Base-by-base conservation (phyloP, 352 stramenopile genomes). In the Pythium chondricola region DNA sequence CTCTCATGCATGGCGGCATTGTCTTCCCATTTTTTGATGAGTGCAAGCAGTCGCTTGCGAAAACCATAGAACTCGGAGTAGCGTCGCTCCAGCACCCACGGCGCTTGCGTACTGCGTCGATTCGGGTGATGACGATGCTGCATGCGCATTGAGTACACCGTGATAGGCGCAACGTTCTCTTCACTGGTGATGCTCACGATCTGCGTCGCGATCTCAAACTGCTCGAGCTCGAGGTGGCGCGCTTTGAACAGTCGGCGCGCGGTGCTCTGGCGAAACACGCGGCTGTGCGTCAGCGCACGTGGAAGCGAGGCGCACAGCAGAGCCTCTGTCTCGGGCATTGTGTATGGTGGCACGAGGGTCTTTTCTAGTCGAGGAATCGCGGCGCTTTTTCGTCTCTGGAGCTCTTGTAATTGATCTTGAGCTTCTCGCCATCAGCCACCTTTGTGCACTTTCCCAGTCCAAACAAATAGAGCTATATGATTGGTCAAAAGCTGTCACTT, bases 31-130 rank as follows among this genome's bases (percentile, higher is more conserved):
- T 58, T 52, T 48, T 73, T 37, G 36, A 85, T 68, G 37, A 65
- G 52, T 48, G 74, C 62, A 35, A 83, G 48, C 45, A 86, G 54
- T 20, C 53, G 46, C 31, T 68, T 47, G 25, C 74, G 77, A 46
- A 86, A 81, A 32, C 48, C 35, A 35, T 68, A 72, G 55, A 83
- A 88, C 58, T 88, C 71, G 16, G 73, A 85, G 52, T 81, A 88
- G 31, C 77, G 69, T 47, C 82, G 82, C 42, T 61, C 53, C 33
- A 88, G 49, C 27, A 63, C 52, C 77, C 73, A 88, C 62, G 22
- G 48, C 31, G 21, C 2, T 14, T 6, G 9, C 24, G 66, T 62
- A 8, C 46, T 37, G 21, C 48, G 47, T 16, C 55, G 64, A 10
- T 21, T 16, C 13, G 49, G 13, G 10, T 13, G 10, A 6, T 37